These are phyloP conservation scores for Taiozyma onychis DNA, from an alignment of 1,139 yeast genomes.

Conservation along the genomic window DNA sequence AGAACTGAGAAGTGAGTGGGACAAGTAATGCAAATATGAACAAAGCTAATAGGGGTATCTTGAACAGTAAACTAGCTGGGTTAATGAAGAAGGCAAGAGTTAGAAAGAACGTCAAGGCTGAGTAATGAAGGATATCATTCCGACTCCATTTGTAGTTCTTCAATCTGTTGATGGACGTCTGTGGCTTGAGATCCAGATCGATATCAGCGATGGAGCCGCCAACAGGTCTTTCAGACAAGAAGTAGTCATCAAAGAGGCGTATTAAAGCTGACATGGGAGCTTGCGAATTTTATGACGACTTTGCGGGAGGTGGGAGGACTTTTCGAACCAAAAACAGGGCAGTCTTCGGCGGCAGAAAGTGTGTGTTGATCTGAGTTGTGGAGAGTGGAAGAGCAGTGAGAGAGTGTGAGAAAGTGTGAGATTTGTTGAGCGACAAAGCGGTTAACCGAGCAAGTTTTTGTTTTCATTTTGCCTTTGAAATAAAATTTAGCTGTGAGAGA, in stretches of 20 bases:
- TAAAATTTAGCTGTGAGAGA: too few species aligned
- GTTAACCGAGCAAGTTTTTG: neutral
- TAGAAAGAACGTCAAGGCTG: conserved; percentile 43
- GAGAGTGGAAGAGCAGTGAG: too few species aligned
- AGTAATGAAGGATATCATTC: conserved; percentile 46
- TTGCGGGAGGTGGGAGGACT: too few species aligned
- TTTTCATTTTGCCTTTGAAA: neutral
- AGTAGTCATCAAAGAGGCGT: conserved; percentile 43
- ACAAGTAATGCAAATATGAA: conserved; percentile 38
- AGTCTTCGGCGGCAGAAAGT: too few species aligned
- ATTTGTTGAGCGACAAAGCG: too few species aligned
- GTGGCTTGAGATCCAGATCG: conserved; percentile 54
- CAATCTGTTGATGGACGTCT: conserved; percentile 42
- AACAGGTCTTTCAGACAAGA: conserved; percentile 54
- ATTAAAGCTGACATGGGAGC: conserved; percentile 9
- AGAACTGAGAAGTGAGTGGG: conserved; percentile 83
- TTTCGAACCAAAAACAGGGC: too few species aligned
- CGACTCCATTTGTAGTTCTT: conserved; percentile 42
- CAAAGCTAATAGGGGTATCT: conserved; percentile 23
- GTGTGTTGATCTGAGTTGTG: too few species aligned
- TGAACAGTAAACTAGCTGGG: conserved; percentile 30
- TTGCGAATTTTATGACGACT: too few species aligned
- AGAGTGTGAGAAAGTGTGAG: too few species aligned
- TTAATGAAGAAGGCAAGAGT: conserved; percentile 39
- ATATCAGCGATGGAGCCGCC: conserved; percentile 52